Base-by-base conservation (phyloP, 2,329 filamentous ascomycete genomes). In the Botrytis medusae region DNA sequence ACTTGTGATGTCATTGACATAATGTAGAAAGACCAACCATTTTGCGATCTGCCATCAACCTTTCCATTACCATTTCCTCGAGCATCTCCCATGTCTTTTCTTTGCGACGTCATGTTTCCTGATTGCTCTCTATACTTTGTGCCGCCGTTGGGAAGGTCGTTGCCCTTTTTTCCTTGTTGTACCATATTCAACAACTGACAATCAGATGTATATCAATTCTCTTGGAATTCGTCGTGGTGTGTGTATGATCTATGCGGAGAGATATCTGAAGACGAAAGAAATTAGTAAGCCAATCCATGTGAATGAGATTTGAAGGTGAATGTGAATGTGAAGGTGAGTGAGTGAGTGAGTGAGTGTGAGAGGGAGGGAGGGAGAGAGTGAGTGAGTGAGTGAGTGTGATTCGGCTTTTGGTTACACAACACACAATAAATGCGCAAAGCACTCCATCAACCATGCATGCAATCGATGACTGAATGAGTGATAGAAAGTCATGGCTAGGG, bases 31-130 rank as follows among this genome's bases (percentile, higher is more conserved):
- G 37, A 75, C 82, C 74, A 84, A 91, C 89, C 89, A 83, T 91
- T 92, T 69, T 87, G 84, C 69, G 83, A 69, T 71, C 77, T 76
- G n/a, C 65, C 81, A 79, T 86, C 82, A 76, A 87, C 86, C 46
- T 87, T 61, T 86, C 87, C 85, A 73, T 84, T 81, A 61, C 88
- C 86, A 60, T 83, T 72, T 74, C 74, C 76, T 42, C 76, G 82
- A 74, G 91, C 83, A 76, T 90, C 88, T 29, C 85, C 84, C 60
- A 89, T 84, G 77, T 92, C 89, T 77, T 87, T 88, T 72, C 88
- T 82, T 75, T 90, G 87, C 78, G 92, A 90, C 2, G 85, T 82
- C 88, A 92, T 90, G 77, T 77, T 81, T 82, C 77, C 72, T 85
- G 83, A 75, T 84, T 85, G 73, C 84, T 84, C 51, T 85, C 85